A percentile compares a stretch with the other conserved stretches of the same genome.
Conservation (phyloP, 371 early-diverging fungal genomes). For the Mortierella sp. region DNA sequence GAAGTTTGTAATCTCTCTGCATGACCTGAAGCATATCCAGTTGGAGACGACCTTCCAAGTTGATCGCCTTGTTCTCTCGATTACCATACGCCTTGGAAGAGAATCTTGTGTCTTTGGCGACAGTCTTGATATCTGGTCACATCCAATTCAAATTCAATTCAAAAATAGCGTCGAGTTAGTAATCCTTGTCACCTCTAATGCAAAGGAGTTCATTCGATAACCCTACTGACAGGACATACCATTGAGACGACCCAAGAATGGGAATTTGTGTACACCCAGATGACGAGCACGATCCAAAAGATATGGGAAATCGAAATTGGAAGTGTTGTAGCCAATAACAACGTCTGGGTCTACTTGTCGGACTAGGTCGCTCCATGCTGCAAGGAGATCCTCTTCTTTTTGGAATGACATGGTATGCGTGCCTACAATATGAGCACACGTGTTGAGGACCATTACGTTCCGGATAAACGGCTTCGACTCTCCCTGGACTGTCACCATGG, state of each 20-base stretch:
- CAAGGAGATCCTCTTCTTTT: conserved; percentile 87
- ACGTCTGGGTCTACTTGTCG: conserved; percentile 95
- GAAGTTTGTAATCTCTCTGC: conserved; percentile 97
- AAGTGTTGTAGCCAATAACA: conserved; percentile 99
- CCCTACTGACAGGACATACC: conserved; percentile 31
- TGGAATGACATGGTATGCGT: conserved; percentile 89
- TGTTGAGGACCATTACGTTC: conserved; percentile 93
- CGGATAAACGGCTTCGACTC: conserved; percentile 87
- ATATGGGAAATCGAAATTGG: conserved; percentile 99
- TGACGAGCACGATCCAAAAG: conserved; percentile 93
- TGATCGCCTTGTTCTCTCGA: conserved; percentile 89
- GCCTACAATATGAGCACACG: conserved; percentile 95
- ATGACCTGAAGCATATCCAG: conserved; percentile 97
- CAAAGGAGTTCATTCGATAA: not conserved
- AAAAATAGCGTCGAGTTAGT: not conserved
- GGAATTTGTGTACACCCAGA: conserved; percentile 81
- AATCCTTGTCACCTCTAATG: not conserved
- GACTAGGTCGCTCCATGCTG: conserved; percentile 92
- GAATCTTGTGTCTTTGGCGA: conserved; percentile 87
- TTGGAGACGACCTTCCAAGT: conserved; percentile 95
- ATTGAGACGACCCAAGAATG: conserved; percentile 88
- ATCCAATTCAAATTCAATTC: not conserved
- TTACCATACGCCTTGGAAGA: conserved; percentile 95
- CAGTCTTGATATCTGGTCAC: conserved; percentile 61
- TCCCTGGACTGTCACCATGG: conserved; percentile 93